These are phyloP conservation scores for Nakaseomyces nivariensis DNA, from an alignment of 1,139 yeast species.

Conservation along the genomic window DNA sequence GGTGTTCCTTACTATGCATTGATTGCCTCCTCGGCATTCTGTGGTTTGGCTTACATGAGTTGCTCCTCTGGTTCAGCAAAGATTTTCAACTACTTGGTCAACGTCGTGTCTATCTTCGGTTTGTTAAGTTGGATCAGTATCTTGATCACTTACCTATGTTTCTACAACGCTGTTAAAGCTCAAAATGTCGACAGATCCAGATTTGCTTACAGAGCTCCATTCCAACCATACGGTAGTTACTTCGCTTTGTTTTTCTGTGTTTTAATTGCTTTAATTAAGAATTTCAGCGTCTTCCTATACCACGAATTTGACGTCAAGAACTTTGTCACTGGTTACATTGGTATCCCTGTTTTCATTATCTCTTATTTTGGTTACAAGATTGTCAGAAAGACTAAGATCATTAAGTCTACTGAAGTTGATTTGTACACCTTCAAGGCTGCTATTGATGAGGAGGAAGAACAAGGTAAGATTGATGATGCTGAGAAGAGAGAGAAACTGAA, in stretches of 20 bases:
- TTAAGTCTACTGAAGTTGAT: constrained; percentile 51
- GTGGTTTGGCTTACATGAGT: constrained; percentile 54
- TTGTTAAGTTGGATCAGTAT: constrained; percentile 61
- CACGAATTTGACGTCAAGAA: constrained; percentile 45
- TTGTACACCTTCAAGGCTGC: constrained; percentile 53
- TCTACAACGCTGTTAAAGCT: constrained; percentile 54
- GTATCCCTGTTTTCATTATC: constrained; percentile 54
- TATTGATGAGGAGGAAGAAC: constrained; percentile 59
- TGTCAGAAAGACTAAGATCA: constrained; percentile 41
- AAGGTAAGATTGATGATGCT: constrained; percentile 36
- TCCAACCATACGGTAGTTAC: constrained; percentile 57
- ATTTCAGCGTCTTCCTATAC: constrained; percentile 59
- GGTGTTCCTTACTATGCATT: constrained; percentile 58
- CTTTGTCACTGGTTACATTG: constrained; percentile 72
- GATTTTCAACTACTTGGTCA: constrained; percentile 59
- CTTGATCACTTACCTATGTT: constrained; percentile 51
- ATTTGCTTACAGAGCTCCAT: constrained; percentile 53
- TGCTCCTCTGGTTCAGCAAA: constrained; percentile 43
- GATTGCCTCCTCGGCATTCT: constrained; percentile 36
- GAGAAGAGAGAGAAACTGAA: constrained; percentile 38
- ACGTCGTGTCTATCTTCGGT: constrained; percentile 63
- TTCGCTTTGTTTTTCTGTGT: constrained; percentile 47
- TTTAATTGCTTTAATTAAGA: constrained; percentile 55
- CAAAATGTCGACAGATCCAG: constrained; percentile 44
- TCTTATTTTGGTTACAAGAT: constrained; percentile 52